Base-by-base conservation (phyloP, 805 yeast genomes). In the Lipomyces spencermartinsiae region DNA sequence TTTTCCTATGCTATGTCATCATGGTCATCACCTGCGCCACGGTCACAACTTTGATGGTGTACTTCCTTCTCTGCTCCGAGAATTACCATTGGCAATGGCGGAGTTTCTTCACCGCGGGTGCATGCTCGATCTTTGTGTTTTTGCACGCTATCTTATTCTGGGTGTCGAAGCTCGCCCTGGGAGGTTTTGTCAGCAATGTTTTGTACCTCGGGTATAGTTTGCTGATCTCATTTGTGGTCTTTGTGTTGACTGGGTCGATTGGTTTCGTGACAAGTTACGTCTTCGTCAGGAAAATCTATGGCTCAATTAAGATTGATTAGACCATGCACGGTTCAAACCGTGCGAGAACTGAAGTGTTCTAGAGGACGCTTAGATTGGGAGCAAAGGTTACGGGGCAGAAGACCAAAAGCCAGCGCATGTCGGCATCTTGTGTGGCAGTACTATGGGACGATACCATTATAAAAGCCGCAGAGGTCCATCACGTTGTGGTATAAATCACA, bases 11-110 rank as follows among this genome's bases (percentile, higher is more conserved):
- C 74, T 88, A 91, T 77, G 71, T 89, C n/a, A 83, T 93, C 76
- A 90, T 92, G 92, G 82, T 91, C 12, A 74, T 90, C 74, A 93
- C 97, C 4, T 89, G 97, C 14, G 83, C 90, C 14, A 83, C 93
- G 68, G 92, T 93, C 37, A 89, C 97, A 0, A 82, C 93, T 29
- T 82, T 94, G 75, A 85, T 92, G 78, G 86, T 90, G 34, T 95
- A 95, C 79, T 90, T 91, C 82, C 85, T 92, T 3, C 84, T 95
- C 72, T 92, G 97, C 77, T 82, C 92, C 61, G 99, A 95, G 78
- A 92, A 95, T 79, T 93, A 96, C 83, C 87, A 88, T 78, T 95
- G 99, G 99, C 98, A 94, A 77, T 95, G 99, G 99, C 88, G 93
- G 78, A 87, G 97, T 2, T 80, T 91, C 74, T 86, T 90, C 75